phyloP scores from a whole-genome alignment of 441 rosid genomes.

The Pelargonium myrrhifolium region DNA sequence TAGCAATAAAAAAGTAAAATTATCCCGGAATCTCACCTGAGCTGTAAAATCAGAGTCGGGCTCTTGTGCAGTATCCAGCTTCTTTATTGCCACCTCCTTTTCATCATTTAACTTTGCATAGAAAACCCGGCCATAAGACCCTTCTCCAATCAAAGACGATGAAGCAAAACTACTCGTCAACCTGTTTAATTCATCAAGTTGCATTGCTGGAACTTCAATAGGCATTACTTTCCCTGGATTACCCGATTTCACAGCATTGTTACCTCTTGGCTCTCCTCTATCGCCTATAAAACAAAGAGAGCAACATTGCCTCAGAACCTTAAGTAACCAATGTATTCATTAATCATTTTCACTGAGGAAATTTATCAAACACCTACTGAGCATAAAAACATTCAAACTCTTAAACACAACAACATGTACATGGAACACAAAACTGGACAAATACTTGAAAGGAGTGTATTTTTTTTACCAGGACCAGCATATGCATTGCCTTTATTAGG shows the following conservation, averaged over 20 bases:
- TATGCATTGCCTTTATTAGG: constrained; percentile 1
- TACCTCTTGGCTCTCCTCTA: background rate
- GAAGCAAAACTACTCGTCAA: constrained; percentile 83
- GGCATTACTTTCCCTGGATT: constrained; percentile 58
- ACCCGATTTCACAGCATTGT: constrained; percentile 37
- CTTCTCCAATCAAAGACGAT: constrained; percentile 93
- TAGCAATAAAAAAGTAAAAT: background rate
- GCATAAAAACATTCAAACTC: background rate
- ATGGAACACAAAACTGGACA: background rate
- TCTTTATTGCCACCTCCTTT: constrained; percentile 71
- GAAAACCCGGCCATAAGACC: constrained; percentile 92
- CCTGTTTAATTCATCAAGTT: constrained; percentile 70
- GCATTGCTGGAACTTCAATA: constrained; percentile 68
- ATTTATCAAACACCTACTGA: background rate
- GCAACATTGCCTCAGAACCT: background rate
- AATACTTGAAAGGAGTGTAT: no score
- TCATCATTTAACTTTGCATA: constrained; percentile 60
- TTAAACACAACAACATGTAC: background rate
- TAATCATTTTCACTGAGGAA: background rate
- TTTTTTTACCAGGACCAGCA: background rate
- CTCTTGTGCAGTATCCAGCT: constrained; percentile 81
- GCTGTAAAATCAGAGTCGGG: constrained; percentile 69
- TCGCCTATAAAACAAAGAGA: background rate
- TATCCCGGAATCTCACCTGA: constrained; percentile 40
- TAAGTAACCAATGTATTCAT: background rate